Percentiles rank a stretch among this genome's conserved stretches.
Conservation (phyloP, 352 stramenopile genomes). For the Thalassiosira livingstoniorum region DNA sequence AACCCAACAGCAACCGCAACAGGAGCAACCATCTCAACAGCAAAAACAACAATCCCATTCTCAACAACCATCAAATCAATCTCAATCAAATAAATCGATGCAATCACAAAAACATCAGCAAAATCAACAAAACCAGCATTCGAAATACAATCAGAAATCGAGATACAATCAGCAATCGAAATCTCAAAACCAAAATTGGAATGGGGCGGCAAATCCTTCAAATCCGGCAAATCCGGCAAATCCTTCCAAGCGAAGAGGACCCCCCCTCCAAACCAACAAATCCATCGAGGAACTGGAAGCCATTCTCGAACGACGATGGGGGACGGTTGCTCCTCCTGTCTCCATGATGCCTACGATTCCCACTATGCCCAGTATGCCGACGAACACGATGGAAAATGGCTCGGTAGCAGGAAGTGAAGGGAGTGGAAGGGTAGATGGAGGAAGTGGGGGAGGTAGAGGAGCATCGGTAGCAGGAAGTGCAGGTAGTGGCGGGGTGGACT, state of each 20-base stretch:
- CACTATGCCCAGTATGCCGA: slow-evolving; percentile 24
- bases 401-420: too few species aligned
- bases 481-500: too few species aligned
- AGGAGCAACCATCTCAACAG: neutral
- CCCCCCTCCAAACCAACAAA: slow-evolving; percentile 46
- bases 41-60: neutral
- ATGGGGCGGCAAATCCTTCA: neutral
- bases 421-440: too few species aligned
- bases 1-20: neutral
- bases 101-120: neutral
- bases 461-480: too few species aligned
- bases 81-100: neutral
- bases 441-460: too few species aligned
- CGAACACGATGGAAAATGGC: too few species aligned
- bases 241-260: slow-evolving; percentile 13
- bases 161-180: neutral
- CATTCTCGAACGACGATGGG: slow-evolving; percentile 70
- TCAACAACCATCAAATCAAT: neutral
- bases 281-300: slow-evolving; percentile 81
- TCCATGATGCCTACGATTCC: neutral
- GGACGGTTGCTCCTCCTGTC: slow-evolving; percentile 39
- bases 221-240: neutral
- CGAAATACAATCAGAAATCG: neutral
- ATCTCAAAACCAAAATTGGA: neutral
- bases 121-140: neutral